phyloP scores from a whole-genome alignment of 2,329 filamentous ascomycete species.

The Trichoderma gracile region DNA sequence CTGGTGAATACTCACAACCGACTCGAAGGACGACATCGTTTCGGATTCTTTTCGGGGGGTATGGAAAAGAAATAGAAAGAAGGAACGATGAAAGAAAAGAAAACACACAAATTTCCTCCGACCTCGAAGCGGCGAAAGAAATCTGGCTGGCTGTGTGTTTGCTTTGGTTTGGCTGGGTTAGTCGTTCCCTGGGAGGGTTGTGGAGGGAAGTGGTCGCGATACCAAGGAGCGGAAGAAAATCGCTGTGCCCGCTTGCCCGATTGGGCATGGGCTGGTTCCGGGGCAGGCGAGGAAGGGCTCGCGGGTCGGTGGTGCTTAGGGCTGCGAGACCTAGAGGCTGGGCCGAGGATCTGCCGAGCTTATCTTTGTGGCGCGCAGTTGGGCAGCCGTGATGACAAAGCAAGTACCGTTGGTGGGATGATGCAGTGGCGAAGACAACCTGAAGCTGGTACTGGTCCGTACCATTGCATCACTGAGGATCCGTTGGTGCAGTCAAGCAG shows the following conservation, averaged over 20 bases:
- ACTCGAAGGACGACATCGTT: conserved; percentile 70
- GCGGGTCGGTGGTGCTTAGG: conserved; percentile 41
- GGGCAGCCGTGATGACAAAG: neutral
- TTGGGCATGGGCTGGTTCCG: conserved; percentile 35
- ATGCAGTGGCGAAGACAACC: too few relatives aligned
- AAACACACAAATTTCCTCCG: conserved; percentile 41
- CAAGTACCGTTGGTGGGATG: neutral
- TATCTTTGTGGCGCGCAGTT: neutral
- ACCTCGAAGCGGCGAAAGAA: conserved; percentile 41
- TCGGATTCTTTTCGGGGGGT: conserved; percentile 40
- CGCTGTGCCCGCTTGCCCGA: conserved; percentile 43
- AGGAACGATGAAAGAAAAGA: conserved; percentile 39
- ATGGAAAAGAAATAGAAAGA: conserved; percentile 35
- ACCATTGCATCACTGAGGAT: too few relatives aligned
- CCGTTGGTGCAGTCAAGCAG: too few relatives aligned
- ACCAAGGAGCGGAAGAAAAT: conserved; percentile 44
- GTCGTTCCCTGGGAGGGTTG: conserved; percentile 41
- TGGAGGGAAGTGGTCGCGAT: conserved; percentile 46
- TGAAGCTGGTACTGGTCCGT: neutral
- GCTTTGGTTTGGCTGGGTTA: conserved; percentile 46
- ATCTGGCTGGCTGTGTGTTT: conserved; percentile 29
- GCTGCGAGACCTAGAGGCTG: conserved; percentile 43
- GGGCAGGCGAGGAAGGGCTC: conserved; percentile 41
- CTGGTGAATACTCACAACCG: conserved; percentile 60
- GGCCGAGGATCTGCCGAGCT: conserved; percentile 39